Base-by-base conservation (phyloP, 2,329 filamentous ascomycete genomes). In the Claviceps sp. region DNA sequence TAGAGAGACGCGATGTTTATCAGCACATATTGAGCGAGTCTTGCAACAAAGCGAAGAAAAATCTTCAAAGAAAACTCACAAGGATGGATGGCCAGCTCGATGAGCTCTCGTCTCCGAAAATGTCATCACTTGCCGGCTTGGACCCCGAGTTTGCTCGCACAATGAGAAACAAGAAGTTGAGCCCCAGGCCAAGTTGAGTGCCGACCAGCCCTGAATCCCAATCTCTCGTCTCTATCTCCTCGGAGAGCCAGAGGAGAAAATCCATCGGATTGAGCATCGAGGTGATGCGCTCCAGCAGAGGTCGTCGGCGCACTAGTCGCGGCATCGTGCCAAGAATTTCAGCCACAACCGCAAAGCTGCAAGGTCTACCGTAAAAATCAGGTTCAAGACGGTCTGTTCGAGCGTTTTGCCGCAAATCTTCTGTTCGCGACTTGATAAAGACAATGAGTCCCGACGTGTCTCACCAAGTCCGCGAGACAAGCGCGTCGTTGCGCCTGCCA, bases 211-310 rank as follows among this genome's bases (percentile, higher is more conserved):
- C 84, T 20, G 91, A 88, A 59, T 96, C 87, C 82, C 89, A 94
- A 60, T 95, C 87, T 62, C 85, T 83, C 29, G 88, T 88, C 64
- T 96, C 90, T 54, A 98, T 78, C 69, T 95, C 88, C 65, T 97
- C 91, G 0, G 88, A 94, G 2, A 95, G 68, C 86, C 88, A 95
- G 17, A 98, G 80, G 50, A 93, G 71, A 62, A 91, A 86, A 69
- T 98, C 93, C 71, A 86, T 84, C 3, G 88, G 88, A 63, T 97
- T 91, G 53, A 96, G 72, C 66, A 82, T 82, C 52, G 86, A 77
- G 64, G 82, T 81, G 66, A 97, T 77, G 66, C 91, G 87, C 75
- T 97, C 85, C 34, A 71, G 65, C 59, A 95, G 77, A 65, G 93
- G 84, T 64, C 80, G 81, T 61, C 82, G 83, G 64, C 93, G 88